Evolutionary conservation across 805 yeast genomes (phyloP), one percentile per base, ranked within the genome.

Genomic region (Starmerella sp.): DNA sequence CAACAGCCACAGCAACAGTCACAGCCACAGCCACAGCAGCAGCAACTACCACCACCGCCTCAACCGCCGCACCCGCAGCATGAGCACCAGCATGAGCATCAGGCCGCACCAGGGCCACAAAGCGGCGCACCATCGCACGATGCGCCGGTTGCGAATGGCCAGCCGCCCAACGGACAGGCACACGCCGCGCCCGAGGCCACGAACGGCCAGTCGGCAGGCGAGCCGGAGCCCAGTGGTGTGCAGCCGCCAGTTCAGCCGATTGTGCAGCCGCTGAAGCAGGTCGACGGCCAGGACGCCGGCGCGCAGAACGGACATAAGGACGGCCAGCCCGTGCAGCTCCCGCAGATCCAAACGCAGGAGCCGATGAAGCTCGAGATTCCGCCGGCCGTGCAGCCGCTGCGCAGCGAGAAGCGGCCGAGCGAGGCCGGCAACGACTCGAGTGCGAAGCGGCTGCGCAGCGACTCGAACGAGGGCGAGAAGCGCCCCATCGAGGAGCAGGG

Each of bases 401-500:
- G 35, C 6, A n/a, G 38, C 6, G 56, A 31, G 17, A 61, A 58
- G 52, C 57, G 55, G 46, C n/a, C 17, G 51, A 28, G 46, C 45
- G 4, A 56, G 51, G 39, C 49, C 30, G 15, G 56, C 22, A 14
- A 6, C 42, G 48, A 52, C 62, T 13, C 58, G 52, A 9, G 54
- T 61, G 8, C 49, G 1, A 46, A 46, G 30, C 49, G 49, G 14
- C 38, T 11, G 5, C 49, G 34, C 5, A 34, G 30, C 6, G 49
- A 46, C 28, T 39, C n/a, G 57, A 51, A 17, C 57, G 57, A 34
- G 62, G 62, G 17, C 58, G 66, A 30, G 55, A 22, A 22, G 22
- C 22, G 22, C 22, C 3, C 2, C 22, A 22, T 22, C 22, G 22
- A 22, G 22, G 22, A 22, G 22, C 22, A 22, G 22, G 22, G 22